These are phyloP conservation scores for Platanus orientalis DNA, from an alignment of 164 flowering plant genomes.

Conservation along the genomic window DNA sequence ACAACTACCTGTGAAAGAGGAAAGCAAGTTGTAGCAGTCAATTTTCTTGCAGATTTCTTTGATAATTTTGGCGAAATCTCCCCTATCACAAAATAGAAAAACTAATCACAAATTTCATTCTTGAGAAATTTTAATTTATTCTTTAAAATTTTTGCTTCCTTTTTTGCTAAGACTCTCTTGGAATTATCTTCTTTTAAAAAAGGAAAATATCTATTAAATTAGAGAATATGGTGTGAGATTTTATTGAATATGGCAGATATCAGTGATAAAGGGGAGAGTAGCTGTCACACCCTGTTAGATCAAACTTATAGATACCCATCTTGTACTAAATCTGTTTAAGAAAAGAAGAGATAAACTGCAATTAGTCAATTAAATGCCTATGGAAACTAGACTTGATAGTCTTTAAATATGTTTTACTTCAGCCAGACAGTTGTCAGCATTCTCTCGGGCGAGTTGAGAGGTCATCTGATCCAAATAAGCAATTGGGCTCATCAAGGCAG, in stretches of 20 bases:
- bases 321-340: conserved; percentile 26
- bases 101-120: not conserved
- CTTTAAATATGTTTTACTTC: conserved; percentile 28
- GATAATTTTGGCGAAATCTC: conserved; percentile 25
- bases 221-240: no score
- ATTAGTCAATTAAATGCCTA: not conserved
- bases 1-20: conserved; percentile 44
- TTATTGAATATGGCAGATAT: no score
- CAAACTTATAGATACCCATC: conserved; percentile 37
- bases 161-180: no score
- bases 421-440: conserved; percentile 32
- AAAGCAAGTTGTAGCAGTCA: conserved; percentile 36
- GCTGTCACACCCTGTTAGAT: conserved; percentile 36
- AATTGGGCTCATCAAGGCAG: conserved; percentile 52
- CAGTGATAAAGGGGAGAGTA: not conserved
- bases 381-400: not conserved
- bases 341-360: not conserved
- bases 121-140: not conserved
- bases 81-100: conserved; percentile 22
- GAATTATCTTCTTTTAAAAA: no score
- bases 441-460: conserved; percentile 30
- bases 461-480: conserved; percentile 42
- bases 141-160: not conserved
- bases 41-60: conserved; percentile 30
- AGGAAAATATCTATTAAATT: no score